These are phyloP conservation scores for Zygoascus tannicola DNA, from an alignment of 805 yeast genomes.

Conservation along the genomic window DNA sequence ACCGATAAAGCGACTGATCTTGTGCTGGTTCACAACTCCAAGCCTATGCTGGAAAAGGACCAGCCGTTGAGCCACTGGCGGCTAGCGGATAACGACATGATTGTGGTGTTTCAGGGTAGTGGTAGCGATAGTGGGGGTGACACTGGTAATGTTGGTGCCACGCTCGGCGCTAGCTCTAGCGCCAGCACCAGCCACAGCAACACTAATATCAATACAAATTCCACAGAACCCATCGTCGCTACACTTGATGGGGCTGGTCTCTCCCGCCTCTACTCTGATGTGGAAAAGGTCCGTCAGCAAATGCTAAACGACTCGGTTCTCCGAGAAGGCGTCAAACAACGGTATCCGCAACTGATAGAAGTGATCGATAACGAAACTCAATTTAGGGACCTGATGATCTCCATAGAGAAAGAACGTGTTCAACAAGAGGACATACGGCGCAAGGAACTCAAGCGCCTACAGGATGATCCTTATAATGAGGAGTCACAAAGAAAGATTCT, in stretches of 20 bases:
- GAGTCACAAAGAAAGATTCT: slow-evolving; percentile 55
- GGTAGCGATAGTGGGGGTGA: slow-evolving; percentile 6
- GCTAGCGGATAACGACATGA: slow-evolving; percentile 49
- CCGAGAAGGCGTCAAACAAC: slow-evolving; percentile 25
- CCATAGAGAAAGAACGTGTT: slow-evolving; percentile 22
- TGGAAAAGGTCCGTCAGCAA: slow-evolving; percentile 29
- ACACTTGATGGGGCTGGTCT: neutral
- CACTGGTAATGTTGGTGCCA: neutral
- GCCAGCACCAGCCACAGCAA: neutral
- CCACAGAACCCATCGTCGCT: neutral
- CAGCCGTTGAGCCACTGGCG: slow-evolving; percentile 40
- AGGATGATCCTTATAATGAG: slow-evolving; percentile 61
- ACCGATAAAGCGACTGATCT: slow-evolving; percentile 32
- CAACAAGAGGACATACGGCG: slow-evolving; percentile 31
- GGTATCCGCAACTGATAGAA: slow-evolving; percentile 41
- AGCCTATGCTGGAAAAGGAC: slow-evolving; percentile 29
- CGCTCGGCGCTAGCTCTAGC: neutral
- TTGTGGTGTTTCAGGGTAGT: slow-evolving; percentile 28
- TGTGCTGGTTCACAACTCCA: slow-evolving; percentile 40
- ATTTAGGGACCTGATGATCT: slow-evolving; percentile 34
- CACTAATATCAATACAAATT: neutral
- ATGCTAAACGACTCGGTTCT: slow-evolving; percentile 28
- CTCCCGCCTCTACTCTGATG: slow-evolving; percentile 12
- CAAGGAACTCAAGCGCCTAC: slow-evolving; percentile 43
- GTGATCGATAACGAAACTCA: slow-evolving; percentile 39